Base-by-base conservation (phyloP, 441 rosid species). In the Aleurites moluccanus region DNA sequence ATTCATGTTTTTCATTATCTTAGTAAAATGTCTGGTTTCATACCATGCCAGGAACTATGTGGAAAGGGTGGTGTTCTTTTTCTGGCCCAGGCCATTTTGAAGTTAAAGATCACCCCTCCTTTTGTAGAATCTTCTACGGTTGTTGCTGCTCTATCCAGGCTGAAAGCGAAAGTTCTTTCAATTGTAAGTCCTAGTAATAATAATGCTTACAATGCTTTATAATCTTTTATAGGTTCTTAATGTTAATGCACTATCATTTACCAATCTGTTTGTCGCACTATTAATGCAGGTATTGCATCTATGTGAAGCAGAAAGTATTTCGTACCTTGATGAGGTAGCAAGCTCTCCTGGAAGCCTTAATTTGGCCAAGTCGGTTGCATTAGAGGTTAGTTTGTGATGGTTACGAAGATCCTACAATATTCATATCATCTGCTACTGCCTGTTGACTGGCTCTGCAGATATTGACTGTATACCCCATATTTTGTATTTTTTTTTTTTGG, bases 261-360 rank as follows among this genome's bases (percentile, higher is more conserved):
- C 50, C 2, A 21, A 66, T 73, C 52, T 74, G 40, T 56, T 68
- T 30, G 13, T 62, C 27, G 30, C 33, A 73, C 20, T 27, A 67
- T 78, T 80, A 84, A 33, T 83, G 89, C 94, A 96, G 99, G 83
- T 93, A 81, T 85, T 92, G 85, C 88, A 86, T 85, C 83, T 92
- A 75, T 94, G 97, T 81, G 98, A 94, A 85, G 96, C 91, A 75
- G 98, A 93, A 77, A 91, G 89, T 86, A 86, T 88, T 72, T 90
- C 98, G 67, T 96, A 91, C 83, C 93, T 96, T 78, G 99, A 96
- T 72, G 97, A 92, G 84, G 93, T 92, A 83, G 97, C 92, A 75
- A 84, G 84, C 76, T 88, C 87, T 74, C 86, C 93, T 49, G 83
- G 82, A 83, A 94, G 88, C 86, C 82, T 91, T 77, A 90, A 84